These are phyloP conservation scores for Cercospora janseana DNA, from an alignment of 2,329 filamentous ascomycete species.

Conservation along the genomic window DNA sequence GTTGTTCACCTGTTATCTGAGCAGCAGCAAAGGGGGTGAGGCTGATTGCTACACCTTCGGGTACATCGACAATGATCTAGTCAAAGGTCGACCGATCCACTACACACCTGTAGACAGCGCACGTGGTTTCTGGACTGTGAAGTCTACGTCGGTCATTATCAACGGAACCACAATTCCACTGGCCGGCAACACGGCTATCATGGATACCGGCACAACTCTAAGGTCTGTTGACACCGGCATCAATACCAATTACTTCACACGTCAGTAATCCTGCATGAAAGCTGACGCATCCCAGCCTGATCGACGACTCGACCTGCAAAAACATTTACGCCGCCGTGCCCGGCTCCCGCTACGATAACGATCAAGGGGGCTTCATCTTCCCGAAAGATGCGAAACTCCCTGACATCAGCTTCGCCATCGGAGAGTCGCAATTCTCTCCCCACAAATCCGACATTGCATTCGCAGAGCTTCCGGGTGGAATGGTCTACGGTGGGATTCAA, in stretches of 20 bases:
- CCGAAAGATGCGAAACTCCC: slow-evolving; percentile 60
- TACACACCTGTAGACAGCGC: slow-evolving; percentile 64
- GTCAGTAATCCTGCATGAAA: background rate
- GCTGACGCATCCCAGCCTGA: slow-evolving; percentile 45
- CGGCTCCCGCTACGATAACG: slow-evolving; percentile 49
- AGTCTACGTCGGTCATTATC: slow-evolving; percentile 56
- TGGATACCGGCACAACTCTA: slow-evolving; percentile 70
- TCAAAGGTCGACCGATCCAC: slow-evolving; percentile 45
- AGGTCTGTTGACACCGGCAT: background rate
- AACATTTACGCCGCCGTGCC: slow-evolving; percentile 64
- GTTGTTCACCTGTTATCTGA: slow-evolving; percentile 65
- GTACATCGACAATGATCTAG: slow-evolving; percentile 61
- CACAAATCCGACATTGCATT: slow-evolving; percentile 64
- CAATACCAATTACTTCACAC: too few relatives aligned
- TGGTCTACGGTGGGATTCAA: slow-evolving; percentile 65
- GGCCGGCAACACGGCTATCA: slow-evolving; percentile 63
- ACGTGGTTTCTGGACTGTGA: slow-evolving; percentile 67
- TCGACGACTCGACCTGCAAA: slow-evolving; percentile 60
- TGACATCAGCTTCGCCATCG: slow-evolving; percentile 61
- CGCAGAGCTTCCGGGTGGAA: slow-evolving; percentile 54
- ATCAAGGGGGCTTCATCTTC: slow-evolving; percentile 57
- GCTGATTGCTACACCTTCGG: slow-evolving; percentile 69
- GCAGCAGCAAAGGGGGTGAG: slow-evolving; percentile 52
- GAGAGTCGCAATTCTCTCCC: slow-evolving; percentile 58
- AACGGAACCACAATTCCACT: slow-evolving; percentile 55